Evolutionary conservation across 768 basidiomycete genomes (phyloP).

Genomic region (Obba rivulosa): DNA sequence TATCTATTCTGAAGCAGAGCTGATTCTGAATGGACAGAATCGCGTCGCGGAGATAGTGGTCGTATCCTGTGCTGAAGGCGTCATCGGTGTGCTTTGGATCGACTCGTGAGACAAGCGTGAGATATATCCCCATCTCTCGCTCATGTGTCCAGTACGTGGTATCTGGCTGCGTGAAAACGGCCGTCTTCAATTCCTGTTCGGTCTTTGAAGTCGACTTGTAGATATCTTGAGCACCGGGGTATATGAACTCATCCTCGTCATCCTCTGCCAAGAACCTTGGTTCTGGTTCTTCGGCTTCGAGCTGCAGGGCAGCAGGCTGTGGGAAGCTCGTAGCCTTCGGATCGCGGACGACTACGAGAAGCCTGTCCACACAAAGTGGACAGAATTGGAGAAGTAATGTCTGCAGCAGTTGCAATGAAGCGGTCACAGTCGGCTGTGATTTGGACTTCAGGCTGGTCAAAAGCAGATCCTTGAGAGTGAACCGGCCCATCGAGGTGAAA

Average conservation of each 20-base stretch:
- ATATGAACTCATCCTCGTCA: constrained; percentile 47
- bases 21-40: constrained; percentile 62
- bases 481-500: constrained; percentile 82
- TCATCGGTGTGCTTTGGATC: constrained; percentile 66
- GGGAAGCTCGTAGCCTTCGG: constrained; percentile 72
- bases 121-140: constrained; percentile 78
- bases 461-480: constrained; percentile 87
- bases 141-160: constrained; percentile 79
- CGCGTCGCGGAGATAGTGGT: constrained; percentile 78
- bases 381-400: constrained; percentile 71
- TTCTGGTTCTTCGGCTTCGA: constrained; percentile 3
- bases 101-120: constrained; percentile 71
- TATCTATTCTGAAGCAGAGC: constrained; percentile 45
- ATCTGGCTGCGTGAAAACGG: constrained; percentile 51
- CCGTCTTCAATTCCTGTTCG: too few species aligned
- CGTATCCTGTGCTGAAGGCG: constrained; percentile 80
- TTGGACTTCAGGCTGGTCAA: constrained; percentile 71
- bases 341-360: constrained; percentile 69
- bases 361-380: constrained; percentile 52
- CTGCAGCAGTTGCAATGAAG: constrained; percentile 77
- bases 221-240: constrained; percentile 36
- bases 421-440: constrained; percentile 58
- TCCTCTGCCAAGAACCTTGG: constrained; percentile 32
- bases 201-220: background rate
- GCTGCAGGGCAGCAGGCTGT: constrained; percentile 36